Conservation (phyloP, 805 yeast genomes). For the Sugiyamaella floridensis region DNA sequence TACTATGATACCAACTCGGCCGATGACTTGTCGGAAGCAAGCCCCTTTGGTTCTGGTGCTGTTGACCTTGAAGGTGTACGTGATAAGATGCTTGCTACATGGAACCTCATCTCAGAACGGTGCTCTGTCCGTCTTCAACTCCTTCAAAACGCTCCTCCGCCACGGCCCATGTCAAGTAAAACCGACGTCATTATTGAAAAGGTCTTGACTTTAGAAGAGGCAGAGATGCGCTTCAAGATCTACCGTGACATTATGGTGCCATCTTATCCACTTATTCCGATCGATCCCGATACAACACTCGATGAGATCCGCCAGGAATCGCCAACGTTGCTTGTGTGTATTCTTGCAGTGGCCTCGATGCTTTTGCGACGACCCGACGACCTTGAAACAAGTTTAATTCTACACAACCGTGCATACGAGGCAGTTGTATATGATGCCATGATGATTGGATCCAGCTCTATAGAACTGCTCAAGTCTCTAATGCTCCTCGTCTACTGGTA, state of each 20-base stretch:
- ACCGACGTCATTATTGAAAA: slow-evolving; percentile 46
- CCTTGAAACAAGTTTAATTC: slow-evolving; percentile 7
- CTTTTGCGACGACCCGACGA: slow-evolving; percentile 7
- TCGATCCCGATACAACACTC: slow-evolving; percentile 40
- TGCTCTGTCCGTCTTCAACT: slow-evolving; percentile 10
- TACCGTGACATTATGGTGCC: slow-evolving; percentile 45
- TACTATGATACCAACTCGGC: background rate
- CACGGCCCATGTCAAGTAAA: slow-evolving; percentile 14
- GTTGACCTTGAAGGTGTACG: slow-evolving; percentile 13
- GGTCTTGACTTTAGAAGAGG: slow-evolving; percentile 52
- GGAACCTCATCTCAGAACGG: slow-evolving; percentile 14
- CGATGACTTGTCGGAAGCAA: background rate
- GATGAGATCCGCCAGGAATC: slow-evolving; percentile 43
- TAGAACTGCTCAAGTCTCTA: slow-evolving; percentile 59
- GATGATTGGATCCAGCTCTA: slow-evolving; percentile 61
- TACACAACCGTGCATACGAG: slow-evolving; percentile 27
- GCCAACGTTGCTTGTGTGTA: slow-evolving; percentile 58
- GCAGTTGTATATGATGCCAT: slow-evolving; percentile 46
- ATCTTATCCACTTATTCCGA: slow-evolving; percentile 50
- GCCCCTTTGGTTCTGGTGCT: background rate
- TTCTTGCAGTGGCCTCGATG: slow-evolving; percentile 56
- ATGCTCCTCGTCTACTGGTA: slow-evolving; percentile 69
- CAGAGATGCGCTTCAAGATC: slow-evolving; percentile 43
- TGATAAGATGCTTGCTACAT: slow-evolving; percentile 16
- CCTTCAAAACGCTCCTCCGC: slow-evolving; percentile 5